phyloP scores from a whole-genome alignment of 2,329 filamentous ascomycete species.

The Metarhizium rileyi region DNA sequence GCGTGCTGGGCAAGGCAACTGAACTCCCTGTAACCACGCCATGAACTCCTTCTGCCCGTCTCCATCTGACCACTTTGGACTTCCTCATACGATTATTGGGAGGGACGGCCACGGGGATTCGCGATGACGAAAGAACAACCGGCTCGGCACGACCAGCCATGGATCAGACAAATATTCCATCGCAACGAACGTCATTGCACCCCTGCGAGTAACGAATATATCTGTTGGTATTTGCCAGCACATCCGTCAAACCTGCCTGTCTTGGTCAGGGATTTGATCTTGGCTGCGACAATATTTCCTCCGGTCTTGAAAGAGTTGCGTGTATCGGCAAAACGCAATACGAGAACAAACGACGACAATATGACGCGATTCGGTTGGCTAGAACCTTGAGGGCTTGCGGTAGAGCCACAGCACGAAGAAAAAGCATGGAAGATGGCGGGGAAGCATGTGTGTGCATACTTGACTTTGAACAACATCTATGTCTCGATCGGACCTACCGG shows the following conservation, averaged over 20 bases:
- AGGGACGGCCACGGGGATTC: neutral
- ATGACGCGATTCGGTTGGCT: neutral
- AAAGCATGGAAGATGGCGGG: neutral
- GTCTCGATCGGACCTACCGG: neutral
- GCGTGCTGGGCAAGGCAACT: conserved; percentile 10
- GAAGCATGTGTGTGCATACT: neutral
- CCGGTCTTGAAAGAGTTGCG: neutral
- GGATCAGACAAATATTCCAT: too few relatives aligned
- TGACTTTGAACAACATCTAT: neutral
- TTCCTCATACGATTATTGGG: neutral
- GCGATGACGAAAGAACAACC: neutral
- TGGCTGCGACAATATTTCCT: neutral
- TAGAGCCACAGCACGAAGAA: neutral
- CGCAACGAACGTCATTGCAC: too few relatives aligned
- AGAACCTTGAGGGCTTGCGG: neutral
- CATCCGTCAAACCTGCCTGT: neutral
- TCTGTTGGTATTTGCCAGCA: neutral
- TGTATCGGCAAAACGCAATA: neutral
- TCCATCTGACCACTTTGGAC: neutral
- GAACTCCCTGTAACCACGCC: neutral
- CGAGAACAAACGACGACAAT: neutral
- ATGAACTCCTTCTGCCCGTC: too few relatives aligned
- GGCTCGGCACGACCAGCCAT: neutral
- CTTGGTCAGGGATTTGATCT: neutral
- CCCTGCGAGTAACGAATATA: too few relatives aligned